Evolutionary conservation across 768 basidiomycete genomes (phyloP).

Genomic region (Termitomyces bulborhizus): DNA sequence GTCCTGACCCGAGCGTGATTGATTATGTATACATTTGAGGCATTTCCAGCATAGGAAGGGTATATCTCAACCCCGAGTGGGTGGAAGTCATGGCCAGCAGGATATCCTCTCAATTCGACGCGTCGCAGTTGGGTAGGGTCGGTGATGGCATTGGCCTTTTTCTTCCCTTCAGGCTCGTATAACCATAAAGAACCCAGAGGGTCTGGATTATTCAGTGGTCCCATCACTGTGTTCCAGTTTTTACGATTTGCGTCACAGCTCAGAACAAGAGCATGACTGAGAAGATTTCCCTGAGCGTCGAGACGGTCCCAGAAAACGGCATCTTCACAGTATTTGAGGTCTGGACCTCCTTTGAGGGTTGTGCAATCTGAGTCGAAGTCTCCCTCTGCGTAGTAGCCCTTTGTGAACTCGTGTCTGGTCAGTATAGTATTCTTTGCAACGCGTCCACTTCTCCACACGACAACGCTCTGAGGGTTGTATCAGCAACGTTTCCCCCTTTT

Average conservation of each 20-base stretch:
- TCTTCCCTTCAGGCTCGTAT: slow-evolving; percentile 25
- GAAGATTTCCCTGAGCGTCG: slow-evolving; percentile 29
- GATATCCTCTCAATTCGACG: slow-evolving; percentile 46
- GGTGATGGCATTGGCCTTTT: slow-evolving; percentile 2
- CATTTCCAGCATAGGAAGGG: slow-evolving; percentile 39
- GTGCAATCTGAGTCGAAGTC: slow-evolving; percentile 41
- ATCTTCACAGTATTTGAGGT: slow-evolving; percentile 59
- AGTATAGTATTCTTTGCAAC: slow-evolving; percentile 36
- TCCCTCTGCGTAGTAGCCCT: slow-evolving; percentile 45
- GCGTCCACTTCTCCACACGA: slow-evolving; percentile 39
- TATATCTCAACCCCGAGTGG: slow-evolving; percentile 61
- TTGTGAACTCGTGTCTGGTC: slow-evolving; percentile 35
- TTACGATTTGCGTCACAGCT: slow-evolving; percentile 52
- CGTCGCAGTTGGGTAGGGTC: slow-evolving; percentile 25
- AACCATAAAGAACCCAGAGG: slow-evolving; percentile 62
- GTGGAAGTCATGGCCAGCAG: slow-evolving; percentile 57
- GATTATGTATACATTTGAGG: slow-evolving; percentile 56
- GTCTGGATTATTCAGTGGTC: slow-evolving; percentile 53
- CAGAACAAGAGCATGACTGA: slow-evolving; percentile 39
- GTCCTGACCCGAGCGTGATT: slow-evolving; percentile 62
- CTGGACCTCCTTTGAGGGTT: slow-evolving; percentile 25
- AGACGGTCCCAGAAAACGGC: slow-evolving; percentile 58
- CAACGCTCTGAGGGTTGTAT: slow-evolving; percentile 27
- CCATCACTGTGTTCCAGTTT: slow-evolving; percentile 76
- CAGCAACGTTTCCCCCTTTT: background rate